Percentiles rank a stretch among this genome's conserved stretches.
Evolutionary conservation across 2,329 filamentous ascomycete species (phyloP).

Genomic region (Apiospora malaysiana): DNA sequence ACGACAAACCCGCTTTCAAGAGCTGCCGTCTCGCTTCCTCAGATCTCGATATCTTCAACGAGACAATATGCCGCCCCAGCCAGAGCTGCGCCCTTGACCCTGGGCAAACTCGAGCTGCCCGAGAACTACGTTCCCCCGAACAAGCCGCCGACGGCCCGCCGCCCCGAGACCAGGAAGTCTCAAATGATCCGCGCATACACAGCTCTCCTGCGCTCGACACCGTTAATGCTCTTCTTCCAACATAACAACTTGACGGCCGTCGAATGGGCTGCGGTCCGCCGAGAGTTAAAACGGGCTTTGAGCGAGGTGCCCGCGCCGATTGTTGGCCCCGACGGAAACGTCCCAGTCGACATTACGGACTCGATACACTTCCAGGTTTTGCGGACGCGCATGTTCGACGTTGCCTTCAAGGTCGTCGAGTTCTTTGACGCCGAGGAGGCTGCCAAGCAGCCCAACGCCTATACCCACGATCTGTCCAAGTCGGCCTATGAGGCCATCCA

Average conservation of each 20-base stretch:
- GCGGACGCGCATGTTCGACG: constrained; percentile 86
- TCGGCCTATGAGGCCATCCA: constrained; percentile 57
- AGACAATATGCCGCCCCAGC: constrained; percentile 36
- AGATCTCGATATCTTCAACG: constrained; percentile 25
- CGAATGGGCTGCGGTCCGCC: constrained; percentile 75
- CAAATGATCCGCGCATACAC: constrained; percentile 88
- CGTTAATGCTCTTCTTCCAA: constrained; percentile 83
- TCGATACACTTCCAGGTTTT: constrained; percentile 81
- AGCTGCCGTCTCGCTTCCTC: neutral
- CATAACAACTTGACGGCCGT: constrained; percentile 72
- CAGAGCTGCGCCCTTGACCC: constrained; percentile 27
- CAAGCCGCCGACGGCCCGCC: constrained; percentile 88
- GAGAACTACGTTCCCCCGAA: constrained; percentile 64
- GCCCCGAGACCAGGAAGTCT: constrained; percentile 85
- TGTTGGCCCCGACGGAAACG: constrained; percentile 43
- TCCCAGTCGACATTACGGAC: constrained; percentile 57
- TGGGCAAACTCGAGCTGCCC: constrained; percentile 43
- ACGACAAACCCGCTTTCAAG: constrained; percentile 18
- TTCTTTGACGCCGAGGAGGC: constrained; percentile 68
- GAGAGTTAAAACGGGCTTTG: constrained; percentile 65
- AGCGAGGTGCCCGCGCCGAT: constrained; percentile 46
- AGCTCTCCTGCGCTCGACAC: constrained; percentile 83
- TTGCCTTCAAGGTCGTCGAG: constrained; percentile 84
- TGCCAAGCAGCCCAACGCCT: constrained; percentile 44
- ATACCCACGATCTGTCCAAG: constrained; percentile 60